Percentiles rank a stretch among this genome's conserved stretches.
Conservation (phyloP, 306 rosid species). For the Cyclanthera cordifolia region DNA sequence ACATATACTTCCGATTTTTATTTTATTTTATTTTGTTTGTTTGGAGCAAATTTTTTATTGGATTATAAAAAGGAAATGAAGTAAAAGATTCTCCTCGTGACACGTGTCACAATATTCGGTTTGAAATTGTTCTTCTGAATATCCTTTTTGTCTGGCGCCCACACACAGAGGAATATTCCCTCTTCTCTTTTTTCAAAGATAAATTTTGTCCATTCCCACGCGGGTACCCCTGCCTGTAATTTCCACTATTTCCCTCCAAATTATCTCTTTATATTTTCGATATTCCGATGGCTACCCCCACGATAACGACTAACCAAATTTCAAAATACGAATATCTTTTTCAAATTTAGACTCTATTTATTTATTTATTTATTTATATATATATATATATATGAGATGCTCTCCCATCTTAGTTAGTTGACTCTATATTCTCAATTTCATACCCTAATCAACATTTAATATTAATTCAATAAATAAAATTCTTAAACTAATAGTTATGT, state of each 20-base stretch:
- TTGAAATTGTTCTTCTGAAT: conserved; percentile 53
- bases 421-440: too few relatives aligned
- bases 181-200: conserved; percentile 1
- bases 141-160: conserved; percentile 77
- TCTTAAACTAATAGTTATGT: too few relatives aligned
- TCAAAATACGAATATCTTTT: not conserved
- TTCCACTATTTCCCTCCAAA: conserved; percentile 7
- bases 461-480: too few relatives aligned
- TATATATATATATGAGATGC: too few relatives aligned
- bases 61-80: not conserved
- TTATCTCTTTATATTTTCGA: not conserved
- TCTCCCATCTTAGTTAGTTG: not conserved
- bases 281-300: not conserved
- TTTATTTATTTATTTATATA: too few relatives aligned
- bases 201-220: conserved; percentile 3
- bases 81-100: conserved; percentile 38
- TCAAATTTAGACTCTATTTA: too few relatives aligned
- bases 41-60: too few relatives aligned
- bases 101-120: conserved; percentile 52
- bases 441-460: too few relatives aligned
- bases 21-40: too few relatives aligned
- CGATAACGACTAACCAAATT: not conserved
- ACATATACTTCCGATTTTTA: too few relatives aligned
- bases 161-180: conserved; percentile 11
- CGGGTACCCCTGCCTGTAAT: not conserved